A percentile compares a stretch with the other conserved stretches of the same genome.
Conservation (phyloP, 768 basidiomycete species). For the Clathrus columnatus region DNA sequence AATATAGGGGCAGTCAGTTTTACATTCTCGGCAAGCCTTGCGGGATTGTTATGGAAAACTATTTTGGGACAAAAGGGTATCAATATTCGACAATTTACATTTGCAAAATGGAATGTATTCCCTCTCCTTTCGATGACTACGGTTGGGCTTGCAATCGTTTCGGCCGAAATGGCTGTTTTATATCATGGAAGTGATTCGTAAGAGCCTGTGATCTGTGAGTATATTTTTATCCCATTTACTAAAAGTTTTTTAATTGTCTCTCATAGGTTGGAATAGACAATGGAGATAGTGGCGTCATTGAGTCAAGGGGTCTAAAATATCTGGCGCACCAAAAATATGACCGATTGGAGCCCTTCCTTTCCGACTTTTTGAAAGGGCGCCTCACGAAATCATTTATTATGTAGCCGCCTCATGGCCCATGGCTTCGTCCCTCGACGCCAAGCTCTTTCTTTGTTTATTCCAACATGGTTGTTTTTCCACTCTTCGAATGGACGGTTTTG, state of each 20-base stretch:
- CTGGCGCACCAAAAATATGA: too few species aligned
- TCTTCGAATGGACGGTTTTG: too few species aligned
- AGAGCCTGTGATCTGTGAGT: neutral
- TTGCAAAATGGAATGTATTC: conserved; percentile 64
- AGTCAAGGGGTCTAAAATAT: too few species aligned
- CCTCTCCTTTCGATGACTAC: conserved; percentile 59
- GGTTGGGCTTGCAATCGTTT: conserved; percentile 61
- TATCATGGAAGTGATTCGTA: conserved; percentile 17
- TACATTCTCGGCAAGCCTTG: conserved; percentile 82
- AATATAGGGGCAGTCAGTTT: conserved; percentile 90
- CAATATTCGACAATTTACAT: conserved; percentile 46
- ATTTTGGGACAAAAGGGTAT: conserved; percentile 72
- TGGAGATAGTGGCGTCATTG: too few species aligned
- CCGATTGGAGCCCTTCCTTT: too few species aligned
- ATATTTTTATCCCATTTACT: neutral
- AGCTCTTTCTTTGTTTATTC: too few species aligned
- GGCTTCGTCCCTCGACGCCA: too few species aligned
- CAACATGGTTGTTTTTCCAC: too few species aligned
- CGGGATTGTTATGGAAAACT: conserved; percentile 74
- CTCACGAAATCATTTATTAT: too few species aligned
- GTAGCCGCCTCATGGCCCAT: too few species aligned
- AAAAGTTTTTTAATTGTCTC: neutral
- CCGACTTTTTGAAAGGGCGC: too few species aligned
- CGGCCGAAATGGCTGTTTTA: conserved; percentile 63
- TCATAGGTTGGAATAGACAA: too few species aligned